Evolutionary conservation across 2,329 filamentous ascomycete species (phyloP).

Genomic region (Ilyonectria mors-panacis): DNA sequence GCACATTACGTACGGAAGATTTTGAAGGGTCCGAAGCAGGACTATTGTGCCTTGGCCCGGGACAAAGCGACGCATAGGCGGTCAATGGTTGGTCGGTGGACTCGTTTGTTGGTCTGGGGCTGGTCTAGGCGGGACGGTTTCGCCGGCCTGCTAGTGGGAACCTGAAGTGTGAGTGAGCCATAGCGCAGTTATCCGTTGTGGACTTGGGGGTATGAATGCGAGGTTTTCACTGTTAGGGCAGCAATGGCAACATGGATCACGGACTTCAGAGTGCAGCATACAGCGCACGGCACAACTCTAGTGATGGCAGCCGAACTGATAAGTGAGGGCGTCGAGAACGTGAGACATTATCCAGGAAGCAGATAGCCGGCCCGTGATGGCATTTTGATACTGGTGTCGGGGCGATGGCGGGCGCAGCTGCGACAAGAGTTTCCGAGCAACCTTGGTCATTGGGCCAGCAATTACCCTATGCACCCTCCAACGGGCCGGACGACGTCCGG

Average conservation of each 20-base stretch:
- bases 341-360: constrained; percentile 9
- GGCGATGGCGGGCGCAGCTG: neutral
- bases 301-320: neutral
- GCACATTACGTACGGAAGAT: constrained; percentile 16
- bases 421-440: constrained; percentile 1
- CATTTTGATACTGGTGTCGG: neutral
- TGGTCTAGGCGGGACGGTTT: constrained; percentile 6
- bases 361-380: constrained; percentile 3
- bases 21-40: constrained; percentile 3
- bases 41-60: neutral
- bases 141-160: constrained; percentile 12
- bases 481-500: neutral
- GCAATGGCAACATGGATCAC: neutral
- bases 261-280: neutral
- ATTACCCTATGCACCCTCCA: neutral
- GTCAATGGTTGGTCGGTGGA: constrained; percentile 15
- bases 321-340: neutral
- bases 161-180: constrained; percentile 6
- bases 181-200: neutral
- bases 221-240: neutral
- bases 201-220: neutral
- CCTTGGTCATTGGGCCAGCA: constrained; percentile 1
- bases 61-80: constrained; percentile 23
- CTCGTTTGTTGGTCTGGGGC: neutral
- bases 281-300: neutral